Evolutionary conservation across 2,329 filamentous ascomycete genomes (phyloP), one percentile per base, ranked within the genome.

Genomic region (Diaporthe batatas): DNA sequence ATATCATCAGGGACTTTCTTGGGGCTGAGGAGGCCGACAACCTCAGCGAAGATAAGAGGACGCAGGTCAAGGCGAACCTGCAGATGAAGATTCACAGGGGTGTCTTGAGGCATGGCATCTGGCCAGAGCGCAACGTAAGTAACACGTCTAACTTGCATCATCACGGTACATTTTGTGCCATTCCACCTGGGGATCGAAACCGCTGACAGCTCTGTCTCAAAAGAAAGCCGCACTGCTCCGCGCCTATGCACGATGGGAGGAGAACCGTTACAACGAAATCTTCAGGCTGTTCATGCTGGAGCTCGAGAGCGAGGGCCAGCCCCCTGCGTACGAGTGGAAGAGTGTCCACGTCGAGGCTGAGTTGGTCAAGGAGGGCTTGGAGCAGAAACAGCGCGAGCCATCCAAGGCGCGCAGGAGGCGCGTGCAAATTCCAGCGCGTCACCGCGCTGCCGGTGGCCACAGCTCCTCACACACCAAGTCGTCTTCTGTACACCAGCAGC

Each of bases 61-160:
- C 78, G 3, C 83, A 86, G 72, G 89, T 83, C 75, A 86, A 87
- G 75, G 86, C 88, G 64, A 84, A 84, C 65, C 81, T 90, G 6
- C 88, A 90, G 76, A 90, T 90, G 88, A 87, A 86, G 77, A 83
- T 89, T 53, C 85, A 85, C 16, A 84, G 88, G 8, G 84, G 84
- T 3, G 84, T 88, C 25, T 80, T 85, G 70, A 86, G 85, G 74
- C 86, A 86, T 68, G 81, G 84, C 16, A 78, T 84, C 1, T 90
- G 88, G 88, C 83, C 86, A 2, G 75, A 80, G 12, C 78, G 76
- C 74, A 88, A 90, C 80, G 88, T 89, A 79, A 84, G 87, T 80
- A 1, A 39, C 39, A 42, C 12, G 16, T 16, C 39, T 6, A 42
- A 42, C 4, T 49, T 18, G 23, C 55, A 44, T 23, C 39, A 42